phyloP scores from a whole-genome alignment of 2,329 filamentous ascomycete genomes.

The Achaetomium macrosporum region DNA sequence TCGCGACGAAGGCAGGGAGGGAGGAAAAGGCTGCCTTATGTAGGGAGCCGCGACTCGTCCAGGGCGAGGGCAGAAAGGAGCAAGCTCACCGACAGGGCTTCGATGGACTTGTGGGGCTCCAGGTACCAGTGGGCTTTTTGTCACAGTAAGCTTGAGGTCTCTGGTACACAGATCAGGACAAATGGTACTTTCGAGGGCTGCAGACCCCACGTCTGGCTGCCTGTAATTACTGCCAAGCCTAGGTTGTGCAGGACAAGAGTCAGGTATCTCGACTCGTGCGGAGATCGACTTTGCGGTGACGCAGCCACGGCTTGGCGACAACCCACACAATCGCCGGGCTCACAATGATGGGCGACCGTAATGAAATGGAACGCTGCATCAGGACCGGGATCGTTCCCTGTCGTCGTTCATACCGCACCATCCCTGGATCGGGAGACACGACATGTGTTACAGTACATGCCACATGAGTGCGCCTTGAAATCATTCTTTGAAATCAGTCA shows the following conservation, averaged over 20 bases:
- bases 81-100: conserved; percentile 24
- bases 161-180: conserved; percentile 16
- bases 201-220: conserved; percentile 3
- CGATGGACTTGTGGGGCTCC: conserved; percentile 18
- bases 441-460: conserved; percentile 16
- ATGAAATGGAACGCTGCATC: conserved; percentile 26
- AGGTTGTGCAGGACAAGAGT: conserved; percentile 10
- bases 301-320: conserved; percentile 24
- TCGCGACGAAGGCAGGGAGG: conserved; percentile 12
- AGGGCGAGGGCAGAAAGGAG: conserved; percentile 17
- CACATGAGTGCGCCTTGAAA: conserved; percentile 17
- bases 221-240: conserved; percentile 8
- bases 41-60: conserved; percentile 21
- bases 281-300: conserved; percentile 25
- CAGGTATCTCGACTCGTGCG: conserved; percentile 14
- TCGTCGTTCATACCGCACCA: conserved; percentile 20
- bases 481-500: neutral
- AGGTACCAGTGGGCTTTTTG: conserved; percentile 14
- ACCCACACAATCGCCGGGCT: conserved; percentile 18
- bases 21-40: conserved; percentile 23
- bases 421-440: conserved; percentile 18
- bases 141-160: conserved; percentile 16
- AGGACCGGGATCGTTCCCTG: conserved; percentile 19
- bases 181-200: conserved; percentile 10
- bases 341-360: conserved; percentile 20